Conservation (phyloP, 352 stramenopile species). For the Phytophthora crassamura region DNA sequence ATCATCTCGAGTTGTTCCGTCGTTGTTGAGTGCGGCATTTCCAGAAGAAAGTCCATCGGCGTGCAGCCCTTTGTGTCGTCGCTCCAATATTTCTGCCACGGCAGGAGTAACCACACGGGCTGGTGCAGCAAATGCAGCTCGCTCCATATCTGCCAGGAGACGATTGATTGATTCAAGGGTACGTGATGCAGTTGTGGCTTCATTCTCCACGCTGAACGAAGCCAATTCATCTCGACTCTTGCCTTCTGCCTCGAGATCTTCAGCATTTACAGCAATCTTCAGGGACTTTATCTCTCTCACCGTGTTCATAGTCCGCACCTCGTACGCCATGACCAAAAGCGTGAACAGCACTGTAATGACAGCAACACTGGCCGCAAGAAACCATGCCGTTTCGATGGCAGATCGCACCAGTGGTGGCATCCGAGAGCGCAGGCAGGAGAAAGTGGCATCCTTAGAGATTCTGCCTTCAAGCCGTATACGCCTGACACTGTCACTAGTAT, state of each 20-base stretch:
- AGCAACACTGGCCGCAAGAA: slow-evolving; percentile 16
- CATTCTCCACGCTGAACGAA: not conserved
- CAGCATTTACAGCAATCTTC: not conserved
- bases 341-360: slow-evolving; percentile 16
- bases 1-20: not conserved
- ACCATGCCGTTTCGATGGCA: slow-evolving; percentile 25
- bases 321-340: slow-evolving; percentile 5
- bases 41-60: not conserved
- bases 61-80: slow-evolving; percentile 25
- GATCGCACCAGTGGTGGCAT: slow-evolving; percentile 9
- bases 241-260: not conserved
- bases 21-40: not conserved
- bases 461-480: slow-evolving; percentile 36
- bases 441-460: slow-evolving; percentile 33
- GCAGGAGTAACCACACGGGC: slow-evolving; percentile 28
- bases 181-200: not conserved
- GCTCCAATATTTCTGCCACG: slow-evolving; percentile 31
- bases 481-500: slow-evolving; percentile 34
- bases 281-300: not conserved
- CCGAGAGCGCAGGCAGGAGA: slow-evolving; percentile 39
- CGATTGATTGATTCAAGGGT: slow-evolving; percentile 12
- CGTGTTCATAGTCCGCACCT: slow-evolving; percentile 15
- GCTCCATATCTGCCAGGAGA: slow-evolving; percentile 29
- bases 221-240: not conserved
- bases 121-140: slow-evolving; percentile 21